Percentiles rank a stretch among this genome's conserved stretches.
These are phyloP conservation scores for Lactarius trivialis DNA, from an alignment of 768 basidiomycete genomes.

Conservation along the genomic window DNA sequence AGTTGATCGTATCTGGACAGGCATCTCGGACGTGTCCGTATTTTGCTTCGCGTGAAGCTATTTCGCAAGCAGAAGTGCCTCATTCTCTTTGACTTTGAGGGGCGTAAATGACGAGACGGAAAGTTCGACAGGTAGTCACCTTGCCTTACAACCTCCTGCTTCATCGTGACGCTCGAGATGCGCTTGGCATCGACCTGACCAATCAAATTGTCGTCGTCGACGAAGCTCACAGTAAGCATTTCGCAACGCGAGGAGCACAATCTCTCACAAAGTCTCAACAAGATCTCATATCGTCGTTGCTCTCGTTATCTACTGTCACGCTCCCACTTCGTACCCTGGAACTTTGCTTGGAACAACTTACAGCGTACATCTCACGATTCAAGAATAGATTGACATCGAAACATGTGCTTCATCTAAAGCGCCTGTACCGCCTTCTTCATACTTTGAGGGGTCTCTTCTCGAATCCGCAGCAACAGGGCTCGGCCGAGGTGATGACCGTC, in stretches of 20 bases:
- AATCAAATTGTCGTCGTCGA: slow-evolving; percentile 88
- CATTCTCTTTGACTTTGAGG: background rate
- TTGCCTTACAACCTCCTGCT: slow-evolving; percentile 92
- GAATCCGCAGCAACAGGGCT: slow-evolving; percentile 45
- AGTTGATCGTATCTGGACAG: slow-evolving; percentile 69
- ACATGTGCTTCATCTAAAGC: slow-evolving; percentile 75
- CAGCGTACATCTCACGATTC: slow-evolving; percentile 71
- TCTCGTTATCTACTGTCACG: slow-evolving; percentile 73
- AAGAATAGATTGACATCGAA: slow-evolving; percentile 62
- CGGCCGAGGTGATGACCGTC: slow-evolving; percentile 61
- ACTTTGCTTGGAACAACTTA: slow-evolving; percentile 67
- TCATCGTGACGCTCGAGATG: slow-evolving; percentile 75
- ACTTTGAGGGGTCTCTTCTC: slow-evolving; percentile 54
- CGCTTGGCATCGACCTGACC: slow-evolving; percentile 77
- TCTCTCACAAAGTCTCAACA: background rate
- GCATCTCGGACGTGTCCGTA: slow-evolving; percentile 78
- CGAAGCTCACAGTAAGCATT: slow-evolving; percentile 85
- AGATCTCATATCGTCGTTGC: slow-evolving; percentile 87
- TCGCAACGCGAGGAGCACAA: background rate
- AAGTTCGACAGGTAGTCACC: slow-evolving; percentile 60
- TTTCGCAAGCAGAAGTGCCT: slow-evolving; percentile 80
- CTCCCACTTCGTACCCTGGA: slow-evolving; percentile 52
- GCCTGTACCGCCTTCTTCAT: slow-evolving; percentile 66
- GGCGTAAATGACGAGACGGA: slow-evolving; percentile 3
- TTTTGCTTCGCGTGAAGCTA: slow-evolving; percentile 83